Percentiles rank a stretch among this genome's conserved stretches.
phyloP scores from a whole-genome alignment of 441 rosid genomes.

The Brassica hybrid region DNA sequence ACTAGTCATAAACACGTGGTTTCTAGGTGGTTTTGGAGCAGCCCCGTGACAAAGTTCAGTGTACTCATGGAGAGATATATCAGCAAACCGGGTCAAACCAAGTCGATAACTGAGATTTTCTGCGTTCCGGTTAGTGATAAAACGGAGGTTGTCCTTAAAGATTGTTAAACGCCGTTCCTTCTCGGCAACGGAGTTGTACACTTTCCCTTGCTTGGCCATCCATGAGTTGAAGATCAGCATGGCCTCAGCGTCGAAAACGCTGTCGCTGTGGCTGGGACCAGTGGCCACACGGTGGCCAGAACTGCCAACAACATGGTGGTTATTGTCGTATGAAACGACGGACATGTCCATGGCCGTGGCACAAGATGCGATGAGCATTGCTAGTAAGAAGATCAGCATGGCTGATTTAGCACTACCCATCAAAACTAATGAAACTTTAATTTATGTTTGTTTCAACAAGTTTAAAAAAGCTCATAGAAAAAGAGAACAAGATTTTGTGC shows the following conservation, averaged over 20 bases:
- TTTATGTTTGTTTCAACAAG: too few relatives aligned
- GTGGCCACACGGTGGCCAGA: background rate
- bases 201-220: background rate
- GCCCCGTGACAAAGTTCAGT: background rate
- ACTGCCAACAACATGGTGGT: background rate
- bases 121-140: background rate
- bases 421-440: background rate
- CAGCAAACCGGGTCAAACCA: background rate
- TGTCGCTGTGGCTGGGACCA: background rate
- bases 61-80: background rate
- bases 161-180: background rate
- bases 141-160: background rate
- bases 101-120: background rate
- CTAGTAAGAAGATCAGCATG: constrained; percentile 24
- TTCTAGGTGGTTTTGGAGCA: background rate
- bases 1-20: background rate
- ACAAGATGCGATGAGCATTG: constrained; percentile 21
- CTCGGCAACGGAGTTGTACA: background rate
- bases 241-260: background rate
- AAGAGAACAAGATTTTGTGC: too few relatives aligned
- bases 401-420: constrained; percentile 25
- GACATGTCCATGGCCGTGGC: constrained; percentile 48
- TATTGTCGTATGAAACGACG: constrained; percentile 22
- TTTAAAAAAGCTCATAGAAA: too few relatives aligned
- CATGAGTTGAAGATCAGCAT: background rate